Evolutionary conservation across 2,329 filamentous ascomycete genomes (phyloP).

Genomic region (Bipolaris bicolor): DNA sequence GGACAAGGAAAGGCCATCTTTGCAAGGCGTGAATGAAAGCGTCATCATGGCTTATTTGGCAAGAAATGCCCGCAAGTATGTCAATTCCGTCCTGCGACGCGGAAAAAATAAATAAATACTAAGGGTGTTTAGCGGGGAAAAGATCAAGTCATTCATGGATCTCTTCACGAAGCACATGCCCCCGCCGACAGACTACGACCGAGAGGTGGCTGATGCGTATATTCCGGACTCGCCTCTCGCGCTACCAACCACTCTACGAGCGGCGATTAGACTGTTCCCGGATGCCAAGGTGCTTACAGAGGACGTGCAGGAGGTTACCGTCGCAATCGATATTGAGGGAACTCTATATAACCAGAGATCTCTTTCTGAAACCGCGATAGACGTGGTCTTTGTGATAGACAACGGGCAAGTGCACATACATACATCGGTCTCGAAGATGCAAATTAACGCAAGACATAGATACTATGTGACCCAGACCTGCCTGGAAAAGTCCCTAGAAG

Average conservation of each 20-base stretch:
- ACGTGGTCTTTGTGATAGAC: slow-evolving; percentile 47
- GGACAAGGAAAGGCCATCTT: background rate
- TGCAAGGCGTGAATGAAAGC: slow-evolving; percentile 11
- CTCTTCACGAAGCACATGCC: slow-evolving; percentile 27
- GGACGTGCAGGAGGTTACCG: slow-evolving; percentile 31
- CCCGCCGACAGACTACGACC: slow-evolving; percentile 17
- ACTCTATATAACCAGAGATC: slow-evolving; percentile 30
- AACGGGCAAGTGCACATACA: slow-evolving; percentile 41
- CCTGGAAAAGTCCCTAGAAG: slow-evolving; percentile 27
- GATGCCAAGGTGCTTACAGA: slow-evolving; percentile 29
- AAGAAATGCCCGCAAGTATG: slow-evolving; percentile 27
- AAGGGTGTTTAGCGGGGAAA: slow-evolving; percentile 17
- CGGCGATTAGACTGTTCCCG: slow-evolving; percentile 30
- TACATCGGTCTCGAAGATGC: background rate
- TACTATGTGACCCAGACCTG: slow-evolving; percentile 40
- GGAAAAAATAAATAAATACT: slow-evolving; percentile 1
- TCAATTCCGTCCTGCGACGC: background rate
- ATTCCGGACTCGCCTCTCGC: background rate
- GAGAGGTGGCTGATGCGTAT: slow-evolving; percentile 10
- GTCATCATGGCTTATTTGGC: slow-evolving; percentile 22
- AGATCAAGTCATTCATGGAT: slow-evolving; percentile 21
- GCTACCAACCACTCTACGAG: slow-evolving; percentile 30
- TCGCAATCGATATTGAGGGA: slow-evolving; percentile 43
- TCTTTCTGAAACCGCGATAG: slow-evolving; percentile 29
- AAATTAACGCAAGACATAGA: slow-evolving; percentile 18